phyloP scores from a whole-genome alignment of 306 rosid species.

The Mucuna pruriens region DNA sequence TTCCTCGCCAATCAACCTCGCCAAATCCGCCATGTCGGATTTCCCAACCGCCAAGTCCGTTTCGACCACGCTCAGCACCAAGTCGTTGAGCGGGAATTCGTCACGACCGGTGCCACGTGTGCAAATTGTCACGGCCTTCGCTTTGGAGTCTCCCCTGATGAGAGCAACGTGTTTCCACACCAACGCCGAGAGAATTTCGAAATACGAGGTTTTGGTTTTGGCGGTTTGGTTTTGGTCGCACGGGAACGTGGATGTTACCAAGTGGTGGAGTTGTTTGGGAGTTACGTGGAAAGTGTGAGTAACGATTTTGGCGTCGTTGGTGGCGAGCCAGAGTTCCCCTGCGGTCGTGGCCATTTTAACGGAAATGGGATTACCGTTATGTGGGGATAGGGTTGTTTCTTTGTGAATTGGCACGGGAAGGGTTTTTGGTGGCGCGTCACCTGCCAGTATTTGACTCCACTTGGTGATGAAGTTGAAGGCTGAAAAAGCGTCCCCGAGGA shows the following conservation, averaged over 20 bases:
- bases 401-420: constrained; percentile 3
- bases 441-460: constrained; percentile 52
- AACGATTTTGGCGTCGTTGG: constrained; percentile 39
- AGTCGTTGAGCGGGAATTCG: constrained; percentile 44
- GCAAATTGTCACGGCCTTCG: constrained; percentile 53
- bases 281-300: constrained; percentile 53
- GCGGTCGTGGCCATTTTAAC: constrained; percentile 28
- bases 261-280: constrained; percentile 41
- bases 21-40: constrained; percentile 50
- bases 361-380: constrained; percentile 26
- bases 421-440: constrained; percentile 42
- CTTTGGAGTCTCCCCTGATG: constrained; percentile 35
- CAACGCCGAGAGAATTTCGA: constrained; percentile 55
- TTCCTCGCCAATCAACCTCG: constrained; percentile 48
- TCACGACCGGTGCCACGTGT: neutral
- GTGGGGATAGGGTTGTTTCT: neutral
- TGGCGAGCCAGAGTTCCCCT: constrained; percentile 47
- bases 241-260: constrained; percentile 7
- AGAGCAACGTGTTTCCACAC: constrained; percentile 64
- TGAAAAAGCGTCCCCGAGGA: constrained; percentile 73
- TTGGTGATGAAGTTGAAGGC: constrained; percentile 59
- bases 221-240: constrained; percentile 3
- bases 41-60: constrained; percentile 39
- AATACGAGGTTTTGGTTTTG: constrained; percentile 12
- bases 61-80: constrained; percentile 56